Percentiles rank a stretch among this genome's conserved stretches.
phyloP scores from a whole-genome alignment of 371 early-diverging fungal genomes.

The Chytridium lagenaria region DNA sequence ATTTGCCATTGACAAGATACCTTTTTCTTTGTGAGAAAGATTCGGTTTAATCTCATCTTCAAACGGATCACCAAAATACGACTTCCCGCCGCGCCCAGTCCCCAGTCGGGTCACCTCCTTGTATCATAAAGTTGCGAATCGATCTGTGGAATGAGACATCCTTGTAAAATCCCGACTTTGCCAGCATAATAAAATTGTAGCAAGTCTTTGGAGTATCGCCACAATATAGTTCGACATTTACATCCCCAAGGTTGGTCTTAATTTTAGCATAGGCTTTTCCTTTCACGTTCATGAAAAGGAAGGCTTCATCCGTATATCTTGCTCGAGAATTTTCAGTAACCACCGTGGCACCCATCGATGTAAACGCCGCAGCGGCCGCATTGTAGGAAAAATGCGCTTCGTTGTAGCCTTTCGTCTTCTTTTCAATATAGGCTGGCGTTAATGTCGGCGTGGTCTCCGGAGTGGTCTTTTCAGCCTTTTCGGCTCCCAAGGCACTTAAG shows the following conservation, averaged over 20 bases:
- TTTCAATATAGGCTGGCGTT: conserved; percentile 52
- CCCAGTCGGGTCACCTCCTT: conserved; percentile 97
- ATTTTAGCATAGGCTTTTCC: conserved; percentile 75
- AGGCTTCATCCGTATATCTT: conserved; percentile 78
- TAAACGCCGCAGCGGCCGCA: conserved; percentile 80
- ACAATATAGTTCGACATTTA: conserved; percentile 87
- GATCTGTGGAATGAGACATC: conserved; percentile 81
- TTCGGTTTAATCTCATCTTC: conserved; percentile 72
- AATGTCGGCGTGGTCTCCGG: conserved; percentile 18
- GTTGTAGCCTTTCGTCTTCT: conserved; percentile 62
- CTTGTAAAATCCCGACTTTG: conserved; percentile 77
- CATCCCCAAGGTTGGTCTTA: conserved; percentile 82
- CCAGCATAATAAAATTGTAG: conserved; percentile 89
- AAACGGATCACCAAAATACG: conserved; percentile 81
- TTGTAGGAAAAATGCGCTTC: conserved; percentile 87
- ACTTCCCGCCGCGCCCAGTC: conserved; percentile 86
- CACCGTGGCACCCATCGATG: conserved; percentile 82
- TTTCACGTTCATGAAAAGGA: conserved; percentile 75
- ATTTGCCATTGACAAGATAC: conserved; percentile 88
- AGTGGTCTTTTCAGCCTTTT: conserved; percentile 21
- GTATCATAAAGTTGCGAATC: conserved; percentile 92
- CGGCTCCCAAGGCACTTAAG: conserved; percentile 55
- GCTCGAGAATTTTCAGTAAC: conserved; percentile 65
- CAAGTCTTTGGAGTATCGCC: conserved; percentile 86
- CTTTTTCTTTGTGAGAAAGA: conserved; percentile 77